Conservation (phyloP, 2,329 filamentous ascomycete species). For the Talaromyces sp. region DNA sequence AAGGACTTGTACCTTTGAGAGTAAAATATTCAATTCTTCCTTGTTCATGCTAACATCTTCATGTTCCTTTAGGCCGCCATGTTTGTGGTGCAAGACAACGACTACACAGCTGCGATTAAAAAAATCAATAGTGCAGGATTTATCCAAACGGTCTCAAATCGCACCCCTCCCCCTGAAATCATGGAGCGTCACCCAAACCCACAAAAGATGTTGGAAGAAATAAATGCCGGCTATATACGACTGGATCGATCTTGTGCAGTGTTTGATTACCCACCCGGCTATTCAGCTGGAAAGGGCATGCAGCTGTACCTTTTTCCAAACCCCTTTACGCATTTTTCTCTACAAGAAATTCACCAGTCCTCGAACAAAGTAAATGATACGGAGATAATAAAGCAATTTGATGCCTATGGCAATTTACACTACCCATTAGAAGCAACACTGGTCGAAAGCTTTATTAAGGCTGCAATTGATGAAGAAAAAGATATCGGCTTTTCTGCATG, state of each 20-base stretch:
- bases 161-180: conserved; percentile 9
- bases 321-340: conserved; percentile 14
- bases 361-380: neutral
- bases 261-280: conserved; percentile 20
- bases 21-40: neutral
- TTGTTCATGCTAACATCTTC: conserved; percentile 12
- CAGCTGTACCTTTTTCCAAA: conserved; percentile 16
- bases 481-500: conserved; percentile 16
- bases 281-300: conserved; percentile 9
- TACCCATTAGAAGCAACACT: conserved; percentile 17
- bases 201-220: conserved; percentile 14
- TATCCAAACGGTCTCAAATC: conserved; percentile 17
- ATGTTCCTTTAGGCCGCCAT: conserved; percentile 13
- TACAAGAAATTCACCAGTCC: neutral
- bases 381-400: conserved; percentile 12
- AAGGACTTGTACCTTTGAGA: conserved; percentile 6
- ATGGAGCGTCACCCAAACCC: conserved; percentile 1
- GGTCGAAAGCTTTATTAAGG: conserved; percentile 23
- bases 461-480: conserved; percentile 21
- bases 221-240: conserved; percentile 20
- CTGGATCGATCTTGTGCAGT: conserved; percentile 18
- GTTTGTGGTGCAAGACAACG: conserved; percentile 20
- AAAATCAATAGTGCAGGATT: conserved; percentile 20
- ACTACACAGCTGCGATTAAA: conserved; percentile 17
- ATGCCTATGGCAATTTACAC: conserved; percentile 14